A percentile compares a stretch with the other conserved stretches of the same genome.
Evolutionary conservation across 495 filamentous ascomycete species (phyloP).

Genomic region (Penicillium paxilli): DNA sequence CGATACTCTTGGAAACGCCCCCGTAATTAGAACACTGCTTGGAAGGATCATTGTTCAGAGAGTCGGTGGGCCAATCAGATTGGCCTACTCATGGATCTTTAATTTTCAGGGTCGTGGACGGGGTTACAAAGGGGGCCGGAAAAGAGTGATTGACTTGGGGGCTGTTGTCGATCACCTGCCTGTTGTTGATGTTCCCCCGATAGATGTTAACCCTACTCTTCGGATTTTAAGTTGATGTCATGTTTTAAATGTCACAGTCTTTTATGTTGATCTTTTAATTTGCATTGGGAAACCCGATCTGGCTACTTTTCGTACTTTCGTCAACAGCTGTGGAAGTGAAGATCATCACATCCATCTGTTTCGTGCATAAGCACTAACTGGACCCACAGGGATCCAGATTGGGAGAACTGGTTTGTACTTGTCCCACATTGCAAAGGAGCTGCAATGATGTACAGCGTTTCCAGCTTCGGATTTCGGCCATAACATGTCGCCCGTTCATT

Average conservation of each 20-base stretch:
- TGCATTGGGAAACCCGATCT: too few relatives aligned
- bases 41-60: background rate
- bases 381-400: background rate
- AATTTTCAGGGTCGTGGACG: slow-evolving; percentile 6
- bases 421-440: background rate
- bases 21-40: background rate
- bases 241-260: background rate
- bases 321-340: background rate
- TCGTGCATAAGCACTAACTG: background rate
- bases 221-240: background rate
- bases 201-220: background rate
- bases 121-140: slow-evolving; percentile 12
- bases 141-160: slow-evolving; percentile 9
- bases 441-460: background rate
- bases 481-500: background rate
- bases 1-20: background rate
- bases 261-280: too few relatives aligned
- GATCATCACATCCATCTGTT: background rate
- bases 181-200: slow-evolving; percentile 1
- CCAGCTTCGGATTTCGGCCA: background rate
- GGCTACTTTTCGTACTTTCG: too few relatives aligned
- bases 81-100: background rate
- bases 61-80: background rate
- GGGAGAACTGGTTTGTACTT: background rate
- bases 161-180: slow-evolving; percentile 7